Conservation (phyloP, 495 filamentous ascomycete species). For the Daldinia grandis region DNA sequence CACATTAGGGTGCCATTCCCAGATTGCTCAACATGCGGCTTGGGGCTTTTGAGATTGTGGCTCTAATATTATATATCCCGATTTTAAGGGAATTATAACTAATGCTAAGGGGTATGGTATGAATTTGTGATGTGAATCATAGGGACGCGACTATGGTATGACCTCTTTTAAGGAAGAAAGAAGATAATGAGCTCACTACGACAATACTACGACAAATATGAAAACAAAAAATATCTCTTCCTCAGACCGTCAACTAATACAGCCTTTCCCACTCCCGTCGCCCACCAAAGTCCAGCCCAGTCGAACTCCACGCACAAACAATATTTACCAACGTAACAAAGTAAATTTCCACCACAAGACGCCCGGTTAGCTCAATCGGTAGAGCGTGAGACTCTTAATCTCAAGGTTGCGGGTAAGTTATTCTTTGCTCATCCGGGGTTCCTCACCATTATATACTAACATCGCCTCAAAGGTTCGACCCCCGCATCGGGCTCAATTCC, state of each 20-base stretch:
- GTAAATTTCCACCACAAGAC: neutral
- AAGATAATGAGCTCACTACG: too few species aligned
- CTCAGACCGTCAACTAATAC: neutral
- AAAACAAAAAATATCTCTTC: too few species aligned
- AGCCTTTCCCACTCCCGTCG: neutral
- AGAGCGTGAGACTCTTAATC: slow-evolving; percentile 87
- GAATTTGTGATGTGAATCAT: neutral
- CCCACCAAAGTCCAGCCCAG: neutral
- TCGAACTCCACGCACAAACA: neutral
- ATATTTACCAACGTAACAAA: neutral
- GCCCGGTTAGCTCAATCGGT: slow-evolving; percentile 80
- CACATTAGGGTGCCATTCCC: too few species aligned
- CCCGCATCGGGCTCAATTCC: slow-evolving; percentile 55
- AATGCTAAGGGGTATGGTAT: neutral
- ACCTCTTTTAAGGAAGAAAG: neutral
- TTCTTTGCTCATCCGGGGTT: neutral
- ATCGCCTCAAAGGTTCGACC: slow-evolving; percentile 45
- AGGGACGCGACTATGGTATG: neutral
- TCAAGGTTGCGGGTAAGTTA: slow-evolving; percentile 68
- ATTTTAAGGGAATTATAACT: neutral
- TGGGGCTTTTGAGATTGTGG: neutral
- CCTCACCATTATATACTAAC: slow-evolving; percentile 2
- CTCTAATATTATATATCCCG: neutral
- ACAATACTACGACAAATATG: too few species aligned
- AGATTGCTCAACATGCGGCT: neutral